Evolutionary conservation across 2,329 filamentous ascomycete genomes (phyloP).

Genomic region (Sporothrix variecibatus): DNA sequence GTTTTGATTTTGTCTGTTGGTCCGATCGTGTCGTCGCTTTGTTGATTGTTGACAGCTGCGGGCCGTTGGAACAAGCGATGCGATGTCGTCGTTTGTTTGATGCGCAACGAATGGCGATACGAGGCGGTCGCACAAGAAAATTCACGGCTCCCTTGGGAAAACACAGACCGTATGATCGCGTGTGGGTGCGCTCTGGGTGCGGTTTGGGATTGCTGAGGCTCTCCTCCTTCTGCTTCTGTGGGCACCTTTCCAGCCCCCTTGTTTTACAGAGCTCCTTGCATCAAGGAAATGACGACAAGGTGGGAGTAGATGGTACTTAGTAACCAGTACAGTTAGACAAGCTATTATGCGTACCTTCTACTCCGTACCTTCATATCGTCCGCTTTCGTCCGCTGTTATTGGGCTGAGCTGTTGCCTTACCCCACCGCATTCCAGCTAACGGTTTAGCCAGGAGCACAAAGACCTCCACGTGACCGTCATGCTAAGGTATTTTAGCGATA

Average conservation of each 20-base stretch:
- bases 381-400: constrained; percentile 2
- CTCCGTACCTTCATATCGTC: not conserved
- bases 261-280: constrained; percentile 23
- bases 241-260: constrained; percentile 26
- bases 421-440: not conserved
- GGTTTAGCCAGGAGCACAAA: not conserved
- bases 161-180: constrained; percentile 17
- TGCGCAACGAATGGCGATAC: constrained; percentile 2
- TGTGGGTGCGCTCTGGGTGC: constrained; percentile 9
- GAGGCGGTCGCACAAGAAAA: constrained; percentile 2
- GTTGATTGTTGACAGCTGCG: not conserved
- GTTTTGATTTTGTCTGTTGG: constrained; percentile 2
- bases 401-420: not conserved
- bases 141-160: not conserved
- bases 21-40: not conserved
- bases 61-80: not conserved
- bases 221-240: not conserved
- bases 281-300: constrained; percentile 9
- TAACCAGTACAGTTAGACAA: not conserved
- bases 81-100: not conserved
- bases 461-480: not conserved
- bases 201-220: not conserved
- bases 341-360: not conserved
- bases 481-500: not conserved
- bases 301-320: not conserved